phyloP scores from a whole-genome alignment of 805 yeast species.

The Jamesozyma rosinii region DNA sequence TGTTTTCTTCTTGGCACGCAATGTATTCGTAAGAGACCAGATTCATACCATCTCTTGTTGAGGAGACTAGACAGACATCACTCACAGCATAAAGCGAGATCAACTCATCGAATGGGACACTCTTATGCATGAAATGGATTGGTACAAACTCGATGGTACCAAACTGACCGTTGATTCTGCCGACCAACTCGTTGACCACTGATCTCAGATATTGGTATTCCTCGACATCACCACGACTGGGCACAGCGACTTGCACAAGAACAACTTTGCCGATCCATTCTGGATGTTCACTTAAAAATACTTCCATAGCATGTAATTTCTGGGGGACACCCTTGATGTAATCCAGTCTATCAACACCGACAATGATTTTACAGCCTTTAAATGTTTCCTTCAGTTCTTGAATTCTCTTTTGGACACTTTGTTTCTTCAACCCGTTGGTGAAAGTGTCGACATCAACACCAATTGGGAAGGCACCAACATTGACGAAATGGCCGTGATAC shows the following conservation, averaged over 20 bases:
- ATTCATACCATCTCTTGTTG: slow-evolving; percentile 98
- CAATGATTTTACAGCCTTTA: slow-evolving; percentile 71
- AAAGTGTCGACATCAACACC: slow-evolving; percentile 95
- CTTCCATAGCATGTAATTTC: slow-evolving; percentile 91
- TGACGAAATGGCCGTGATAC: slow-evolving; percentile 63
- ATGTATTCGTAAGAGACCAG: slow-evolving; percentile 92
- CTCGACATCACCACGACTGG: slow-evolving; percentile 95
- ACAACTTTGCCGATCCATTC: slow-evolving; percentile 98
- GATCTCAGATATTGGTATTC: slow-evolving; percentile 91
- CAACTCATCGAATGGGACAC: slow-evolving; percentile 83
- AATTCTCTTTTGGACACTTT: slow-evolving; percentile 57
- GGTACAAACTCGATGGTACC: slow-evolving; percentile 98
- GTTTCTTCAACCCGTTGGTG: slow-evolving; percentile 61
- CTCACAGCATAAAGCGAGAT: slow-evolving; percentile 76
- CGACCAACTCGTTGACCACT: slow-evolving; percentile 91
- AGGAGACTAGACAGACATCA: slow-evolving; percentile 86
- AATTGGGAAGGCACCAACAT: slow-evolving; percentile 96
- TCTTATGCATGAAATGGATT: slow-evolving; percentile 89
- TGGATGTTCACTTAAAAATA: slow-evolving; percentile 84
- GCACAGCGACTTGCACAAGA: slow-evolving; percentile 92
- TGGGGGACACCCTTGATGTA: slow-evolving; percentile 98
- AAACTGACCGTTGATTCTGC: slow-evolving; percentile 89
- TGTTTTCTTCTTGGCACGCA: slow-evolving; percentile 81
- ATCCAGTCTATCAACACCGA: slow-evolving; percentile 93
- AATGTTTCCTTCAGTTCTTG: slow-evolving; percentile 55